Percentiles rank a stretch among this genome's conserved stretches.
Evolutionary conservation across 176 grass and related monocot genomes (phyloP).

Genomic region (Oryza rufipogon): DNA sequence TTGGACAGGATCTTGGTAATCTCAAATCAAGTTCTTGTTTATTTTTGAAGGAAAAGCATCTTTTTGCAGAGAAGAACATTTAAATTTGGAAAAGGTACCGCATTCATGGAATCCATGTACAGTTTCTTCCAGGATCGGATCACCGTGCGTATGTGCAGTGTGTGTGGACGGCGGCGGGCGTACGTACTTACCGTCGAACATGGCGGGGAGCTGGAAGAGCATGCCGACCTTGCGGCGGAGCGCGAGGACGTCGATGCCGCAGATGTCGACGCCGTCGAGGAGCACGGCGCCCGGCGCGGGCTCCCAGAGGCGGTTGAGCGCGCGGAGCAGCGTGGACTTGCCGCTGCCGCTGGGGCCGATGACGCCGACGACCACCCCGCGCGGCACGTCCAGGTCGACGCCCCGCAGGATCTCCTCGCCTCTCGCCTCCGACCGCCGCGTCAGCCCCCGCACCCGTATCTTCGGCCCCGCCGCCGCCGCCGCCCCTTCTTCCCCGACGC

Average conservation of each 20-base stretch:
- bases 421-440: constrained; percentile 53
- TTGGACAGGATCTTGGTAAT: no score
- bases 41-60: not conserved
- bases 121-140: not conserved
- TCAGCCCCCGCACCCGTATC: constrained; percentile 64
- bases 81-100: not conserved
- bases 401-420: constrained; percentile 68
- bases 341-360: constrained; percentile 99
- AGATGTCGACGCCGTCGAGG: constrained; percentile 84
- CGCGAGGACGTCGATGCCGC: constrained; percentile 71
- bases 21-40: not conserved
- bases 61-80: not conserved
- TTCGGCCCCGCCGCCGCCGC: constrained; percentile 32
- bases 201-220: constrained; percentile 95
- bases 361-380: constrained; percentile 68
- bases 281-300: constrained; percentile 62
- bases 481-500: not conserved
- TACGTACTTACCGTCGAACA: constrained; percentile 73
- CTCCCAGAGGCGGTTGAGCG: constrained; percentile 95
- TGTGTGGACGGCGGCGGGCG: no score
- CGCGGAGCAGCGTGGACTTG: constrained; percentile 92
- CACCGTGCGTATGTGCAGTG: not conserved
- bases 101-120: not conserved
- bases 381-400: constrained; percentile 74
- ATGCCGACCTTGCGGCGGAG: constrained; percentile 92